Percentiles rank a stretch among this genome's conserved stretches.
phyloP scores from a whole-genome alignment of 805 yeast species.

The Helenozyma baotianmanensis region DNA sequence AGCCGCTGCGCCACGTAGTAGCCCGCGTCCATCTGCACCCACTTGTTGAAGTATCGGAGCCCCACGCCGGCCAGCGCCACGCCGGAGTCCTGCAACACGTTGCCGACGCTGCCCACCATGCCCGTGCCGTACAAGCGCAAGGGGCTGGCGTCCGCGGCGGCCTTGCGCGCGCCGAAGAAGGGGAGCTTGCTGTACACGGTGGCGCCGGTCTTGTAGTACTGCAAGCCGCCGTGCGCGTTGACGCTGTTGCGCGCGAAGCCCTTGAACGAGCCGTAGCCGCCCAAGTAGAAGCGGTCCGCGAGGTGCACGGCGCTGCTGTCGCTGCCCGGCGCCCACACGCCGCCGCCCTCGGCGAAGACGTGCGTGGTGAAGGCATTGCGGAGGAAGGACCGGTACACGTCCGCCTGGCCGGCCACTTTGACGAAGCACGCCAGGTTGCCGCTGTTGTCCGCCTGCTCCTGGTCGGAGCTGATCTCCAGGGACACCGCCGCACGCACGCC shows the following conservation, averaged over 20 bases:
- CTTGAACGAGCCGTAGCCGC: constrained; percentile 71
- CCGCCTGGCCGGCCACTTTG: constrained; percentile 29
- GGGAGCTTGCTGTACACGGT: constrained; percentile 63
- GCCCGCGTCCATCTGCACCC: constrained; percentile 41
- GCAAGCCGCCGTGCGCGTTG: constrained; percentile 74
- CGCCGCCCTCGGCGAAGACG: constrained; percentile 51
- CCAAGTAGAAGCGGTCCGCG: constrained; percentile 77
- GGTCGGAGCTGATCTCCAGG: constrained; percentile 45
- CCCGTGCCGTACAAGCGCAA: constrained; percentile 55
- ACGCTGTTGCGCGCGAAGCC: constrained; percentile 66
- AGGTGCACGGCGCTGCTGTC: constrained; percentile 42
- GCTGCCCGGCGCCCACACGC: constrained; percentile 37
- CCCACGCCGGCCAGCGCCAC: constrained; percentile 34
- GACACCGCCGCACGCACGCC: constrained; percentile 51
- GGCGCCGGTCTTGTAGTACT: constrained; percentile 51
- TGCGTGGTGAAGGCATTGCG: constrained; percentile 47
- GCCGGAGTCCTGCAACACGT: constrained; percentile 20
- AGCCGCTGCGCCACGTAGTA: constrained; percentile 28
- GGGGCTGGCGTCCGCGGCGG: constrained; percentile 25
- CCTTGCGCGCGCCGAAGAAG: constrained; percentile 21
- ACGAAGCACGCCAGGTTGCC: constrained; percentile 22
- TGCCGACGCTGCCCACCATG: constrained; percentile 58
- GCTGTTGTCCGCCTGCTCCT: constrained; percentile 21
- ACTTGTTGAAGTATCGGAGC: constrained; percentile 31
- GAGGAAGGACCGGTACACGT: constrained; percentile 39